These are phyloP conservation scores for Pythium sukuiense DNA, from an alignment of 352 stramenopile species.

Conservation along the genomic window DNA sequence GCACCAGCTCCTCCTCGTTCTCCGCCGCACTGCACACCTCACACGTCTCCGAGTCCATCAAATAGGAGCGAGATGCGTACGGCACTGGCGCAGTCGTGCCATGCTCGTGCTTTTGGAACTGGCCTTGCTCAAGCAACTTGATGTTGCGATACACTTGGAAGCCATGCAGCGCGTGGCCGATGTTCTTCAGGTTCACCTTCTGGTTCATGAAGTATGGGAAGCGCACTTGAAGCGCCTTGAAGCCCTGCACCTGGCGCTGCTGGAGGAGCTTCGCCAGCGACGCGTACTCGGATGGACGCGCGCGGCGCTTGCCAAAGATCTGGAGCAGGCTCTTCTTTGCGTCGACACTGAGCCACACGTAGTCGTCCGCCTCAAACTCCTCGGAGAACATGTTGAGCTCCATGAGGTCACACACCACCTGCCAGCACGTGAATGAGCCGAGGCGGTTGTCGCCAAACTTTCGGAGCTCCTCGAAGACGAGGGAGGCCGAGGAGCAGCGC, in stretches of 20 bases:
- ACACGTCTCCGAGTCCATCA: slow-evolving; percentile 75
- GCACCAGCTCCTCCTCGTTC: slow-evolving; percentile 68
- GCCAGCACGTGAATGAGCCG: slow-evolving; percentile 87
- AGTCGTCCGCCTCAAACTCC: slow-evolving; percentile 61
- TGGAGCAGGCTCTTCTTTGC: slow-evolving; percentile 80
- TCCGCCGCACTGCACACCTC: slow-evolving; percentile 55
- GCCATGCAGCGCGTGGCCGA: slow-evolving; percentile 74
- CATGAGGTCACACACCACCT: slow-evolving; percentile 78
- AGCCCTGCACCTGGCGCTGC: slow-evolving; percentile 75
- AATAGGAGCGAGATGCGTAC: slow-evolving; percentile 72
- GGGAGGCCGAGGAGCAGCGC: slow-evolving; percentile 41
- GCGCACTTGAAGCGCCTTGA: slow-evolving; percentile 77
- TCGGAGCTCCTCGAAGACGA: slow-evolving; percentile 64
- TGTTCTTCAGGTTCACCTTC: slow-evolving; percentile 83
- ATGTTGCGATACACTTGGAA: slow-evolving; percentile 87
- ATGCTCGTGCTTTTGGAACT: slow-evolving; percentile 65
- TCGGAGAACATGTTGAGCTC: slow-evolving; percentile 69
- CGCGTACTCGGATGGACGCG: slow-evolving; percentile 66
- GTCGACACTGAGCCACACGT: slow-evolving; percentile 78
- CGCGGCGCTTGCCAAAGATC: slow-evolving; percentile 80
- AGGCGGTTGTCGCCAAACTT: slow-evolving; percentile 71
- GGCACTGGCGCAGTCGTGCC: slow-evolving; percentile 51
- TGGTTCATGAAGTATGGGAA: slow-evolving; percentile 83
- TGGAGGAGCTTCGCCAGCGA: slow-evolving; percentile 66
- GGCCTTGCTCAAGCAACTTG: slow-evolving; percentile 73